Conservation (phyloP, 1,284 basidiomycete species). For the Gomphus bonarii region DNA sequence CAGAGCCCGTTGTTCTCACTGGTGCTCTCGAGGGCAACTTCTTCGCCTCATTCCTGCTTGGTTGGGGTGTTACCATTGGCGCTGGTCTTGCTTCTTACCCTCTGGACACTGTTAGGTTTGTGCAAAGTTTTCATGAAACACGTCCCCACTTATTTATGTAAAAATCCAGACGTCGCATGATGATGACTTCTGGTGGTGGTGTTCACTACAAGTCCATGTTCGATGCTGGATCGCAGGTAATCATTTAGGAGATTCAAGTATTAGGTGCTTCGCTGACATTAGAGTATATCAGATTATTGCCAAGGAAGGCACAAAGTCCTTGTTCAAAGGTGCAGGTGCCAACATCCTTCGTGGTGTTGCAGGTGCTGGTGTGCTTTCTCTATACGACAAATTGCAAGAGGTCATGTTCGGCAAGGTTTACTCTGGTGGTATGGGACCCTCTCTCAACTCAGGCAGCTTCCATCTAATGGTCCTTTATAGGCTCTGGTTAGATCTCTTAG, state of each 20-base stretch:
- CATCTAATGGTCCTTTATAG: constrained; percentile 19
- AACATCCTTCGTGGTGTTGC: constrained; percentile 98
- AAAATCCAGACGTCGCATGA: constrained; percentile 76
- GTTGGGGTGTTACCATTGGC: constrained; percentile 92
- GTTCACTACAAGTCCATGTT: constrained; percentile 91
- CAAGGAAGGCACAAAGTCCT: constrained; percentile 84
- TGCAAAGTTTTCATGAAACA: constrained; percentile 19
- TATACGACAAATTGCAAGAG: constrained; percentile 90
- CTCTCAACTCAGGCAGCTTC: background rate
- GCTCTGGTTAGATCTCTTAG: constrained; percentile 33
- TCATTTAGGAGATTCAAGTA: background rate
- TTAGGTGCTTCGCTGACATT: background rate
- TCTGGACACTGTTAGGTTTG: constrained; percentile 82
- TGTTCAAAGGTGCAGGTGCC: constrained; percentile 95
- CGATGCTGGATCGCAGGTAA: constrained; percentile 59
- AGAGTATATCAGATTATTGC: constrained; percentile 46
- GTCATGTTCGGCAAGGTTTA: constrained; percentile 94
- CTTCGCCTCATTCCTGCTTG: constrained; percentile 84
- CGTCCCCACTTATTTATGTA: constrained; percentile 6
- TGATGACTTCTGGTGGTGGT: constrained; percentile 84
- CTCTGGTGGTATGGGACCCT: constrained; percentile 48
- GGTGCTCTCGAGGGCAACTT: constrained; percentile 85
- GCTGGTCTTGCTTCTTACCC: constrained; percentile 94
- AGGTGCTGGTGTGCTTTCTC: constrained; percentile 92
- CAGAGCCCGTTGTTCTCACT: constrained; percentile 86